phyloP scores from a whole-genome alignment of 2,329 filamentous ascomycete species.

The Hypocrella siamensis region DNA sequence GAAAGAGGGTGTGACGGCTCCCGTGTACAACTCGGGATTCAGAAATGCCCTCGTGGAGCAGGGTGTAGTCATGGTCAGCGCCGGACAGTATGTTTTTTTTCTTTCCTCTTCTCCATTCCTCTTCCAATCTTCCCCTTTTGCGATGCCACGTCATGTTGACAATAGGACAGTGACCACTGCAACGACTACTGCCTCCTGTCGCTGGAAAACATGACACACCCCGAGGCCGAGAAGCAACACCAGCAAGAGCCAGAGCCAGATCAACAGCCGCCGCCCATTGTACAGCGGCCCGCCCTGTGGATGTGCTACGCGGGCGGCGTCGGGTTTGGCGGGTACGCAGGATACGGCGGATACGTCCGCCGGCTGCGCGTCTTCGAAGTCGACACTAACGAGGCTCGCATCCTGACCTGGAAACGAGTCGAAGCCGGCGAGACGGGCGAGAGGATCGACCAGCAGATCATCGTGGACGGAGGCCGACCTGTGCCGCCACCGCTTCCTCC shows the following conservation, averaged over 20 bases:
- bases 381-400: constrained; percentile 77
- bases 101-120: background rate
- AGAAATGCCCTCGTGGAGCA: constrained; percentile 76
- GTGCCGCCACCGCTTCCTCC: constrained; percentile 14
- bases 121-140: background rate
- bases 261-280: constrained; percentile 3
- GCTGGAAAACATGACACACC: constrained; percentile 14
- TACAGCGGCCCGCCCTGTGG: constrained; percentile 57
- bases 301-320: constrained; percentile 94
- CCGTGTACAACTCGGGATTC: constrained; percentile 83
- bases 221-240: background rate
- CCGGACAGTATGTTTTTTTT: constrained; percentile 59
- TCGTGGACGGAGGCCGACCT: constrained; percentile 45
- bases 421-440: constrained; percentile 45
- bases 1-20: constrained; percentile 76
- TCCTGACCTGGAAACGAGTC: constrained; percentile 83
- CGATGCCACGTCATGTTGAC: constrained; percentile 6
- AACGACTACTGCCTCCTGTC: constrained; percentile 89
- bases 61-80: constrained; percentile 74
- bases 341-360: constrained; percentile 73
- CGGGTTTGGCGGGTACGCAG: constrained; percentile 89
- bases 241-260: background rate
- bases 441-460: constrained; percentile 47
- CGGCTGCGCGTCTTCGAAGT: constrained; percentile 82
- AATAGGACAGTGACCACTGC: constrained; percentile 56